Evolutionary conservation across 2,329 filamentous ascomycete species (phyloP).

Genomic region (Fusarium sp.): DNA sequence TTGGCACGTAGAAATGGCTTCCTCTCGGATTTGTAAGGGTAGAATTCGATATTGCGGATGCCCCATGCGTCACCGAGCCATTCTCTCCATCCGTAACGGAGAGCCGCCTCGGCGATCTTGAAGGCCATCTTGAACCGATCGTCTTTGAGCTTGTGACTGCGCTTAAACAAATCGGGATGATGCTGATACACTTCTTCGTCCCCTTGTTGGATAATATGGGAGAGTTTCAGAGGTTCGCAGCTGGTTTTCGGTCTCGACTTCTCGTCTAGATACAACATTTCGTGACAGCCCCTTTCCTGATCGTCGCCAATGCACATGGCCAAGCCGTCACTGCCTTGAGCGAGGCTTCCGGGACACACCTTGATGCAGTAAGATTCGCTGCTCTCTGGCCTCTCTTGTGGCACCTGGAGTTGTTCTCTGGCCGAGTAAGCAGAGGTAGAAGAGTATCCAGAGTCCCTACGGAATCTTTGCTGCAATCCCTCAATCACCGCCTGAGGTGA

Average conservation of each 20-base stretch:
- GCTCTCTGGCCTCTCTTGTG: too few species aligned
- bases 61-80: slow-evolving; percentile 20
- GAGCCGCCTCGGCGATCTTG: slow-evolving; percentile 15
- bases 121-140: slow-evolving; percentile 6
- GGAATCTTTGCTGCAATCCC: slow-evolving; percentile 1
- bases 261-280: slow-evolving; percentile 10
- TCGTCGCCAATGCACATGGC: slow-evolving; percentile 21
- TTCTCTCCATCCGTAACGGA: slow-evolving; percentile 18
- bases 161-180: neutral
- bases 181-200: neutral
- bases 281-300: neutral
- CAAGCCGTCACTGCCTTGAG: slow-evolving; percentile 1
- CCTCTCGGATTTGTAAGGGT: slow-evolving; percentile 11
- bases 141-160: neutral
- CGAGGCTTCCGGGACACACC: slow-evolving; percentile 19
- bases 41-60: slow-evolving; percentile 1
- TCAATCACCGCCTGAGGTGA: slow-evolving; percentile 6
- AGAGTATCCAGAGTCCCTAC: slow-evolving; percentile 16
- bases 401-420: neutral
- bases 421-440: neutral
- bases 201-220: slow-evolving; percentile 6
- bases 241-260: neutral
- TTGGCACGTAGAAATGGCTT: slow-evolving; percentile 4
- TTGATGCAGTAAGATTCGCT: neutral
- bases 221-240: neutral